Evolutionary conservation across 306 rosid species (phyloP).

Genomic region (Quercus berberidifolia): DNA sequence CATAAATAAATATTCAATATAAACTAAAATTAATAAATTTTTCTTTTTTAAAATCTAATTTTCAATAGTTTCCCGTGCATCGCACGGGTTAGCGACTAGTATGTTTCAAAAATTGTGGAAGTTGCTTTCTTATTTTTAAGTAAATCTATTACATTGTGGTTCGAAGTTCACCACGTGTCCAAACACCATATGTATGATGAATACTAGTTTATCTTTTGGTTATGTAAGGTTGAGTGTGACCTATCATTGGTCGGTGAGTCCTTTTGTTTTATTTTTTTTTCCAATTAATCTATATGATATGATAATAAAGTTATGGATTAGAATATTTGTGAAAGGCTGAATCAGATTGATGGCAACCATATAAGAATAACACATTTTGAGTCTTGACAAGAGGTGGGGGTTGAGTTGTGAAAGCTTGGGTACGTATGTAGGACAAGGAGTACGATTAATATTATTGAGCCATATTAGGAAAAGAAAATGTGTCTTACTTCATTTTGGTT

Average conservation of each 20-base stretch:
- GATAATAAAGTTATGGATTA: background rate
- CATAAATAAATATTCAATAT: too few species aligned
- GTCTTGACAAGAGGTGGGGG: too few species aligned
- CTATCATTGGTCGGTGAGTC: conserved; percentile 40
- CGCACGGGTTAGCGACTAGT: too few species aligned
- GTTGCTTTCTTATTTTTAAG: background rate
- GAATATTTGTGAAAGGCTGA: background rate
- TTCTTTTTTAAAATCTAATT: too few species aligned
- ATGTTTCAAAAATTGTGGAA: background rate
- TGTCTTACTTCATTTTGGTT: too few species aligned
- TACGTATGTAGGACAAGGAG: too few species aligned
- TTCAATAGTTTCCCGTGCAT: too few species aligned
- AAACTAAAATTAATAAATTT: too few species aligned
- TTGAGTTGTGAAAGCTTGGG: too few species aligned
- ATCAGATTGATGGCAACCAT: background rate
- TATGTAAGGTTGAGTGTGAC: conserved; percentile 37
- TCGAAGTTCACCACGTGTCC: conserved; percentile 28
- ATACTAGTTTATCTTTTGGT: background rate
- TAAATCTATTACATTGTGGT: conserved; percentile 20
- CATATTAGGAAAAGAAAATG: too few species aligned
- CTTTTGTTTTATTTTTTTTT: conserved; percentile 10
- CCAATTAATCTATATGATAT: background rate
- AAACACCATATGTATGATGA: background rate
- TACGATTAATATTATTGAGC: too few species aligned
- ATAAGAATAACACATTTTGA: too few species aligned